phyloP scores from a whole-genome alignment of 2,329 filamentous ascomycete species.

The Volutella citrinella region DNA sequence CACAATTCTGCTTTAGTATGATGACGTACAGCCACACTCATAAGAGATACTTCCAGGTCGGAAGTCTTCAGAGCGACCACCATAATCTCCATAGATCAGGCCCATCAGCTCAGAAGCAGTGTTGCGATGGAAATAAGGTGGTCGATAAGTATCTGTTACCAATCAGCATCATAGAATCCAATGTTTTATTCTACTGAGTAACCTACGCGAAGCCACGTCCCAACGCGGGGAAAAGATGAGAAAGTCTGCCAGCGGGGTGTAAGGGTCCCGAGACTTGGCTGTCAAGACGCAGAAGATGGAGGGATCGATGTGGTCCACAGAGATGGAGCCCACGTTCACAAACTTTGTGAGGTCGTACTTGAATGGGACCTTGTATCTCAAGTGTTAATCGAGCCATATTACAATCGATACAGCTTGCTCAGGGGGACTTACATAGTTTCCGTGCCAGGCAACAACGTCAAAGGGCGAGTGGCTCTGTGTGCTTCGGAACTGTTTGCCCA shows the following conservation, averaged over 20 bases:
- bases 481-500: slow-evolving; percentile 57
- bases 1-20: slow-evolving; percentile 12
- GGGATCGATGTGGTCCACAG: slow-evolving; percentile 61
- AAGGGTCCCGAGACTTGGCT: slow-evolving; percentile 50
- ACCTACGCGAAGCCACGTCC: slow-evolving; percentile 58
- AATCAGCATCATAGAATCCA: too few species aligned
- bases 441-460: slow-evolving; percentile 71
- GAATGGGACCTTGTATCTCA: too few species aligned
- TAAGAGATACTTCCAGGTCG: slow-evolving; percentile 17
- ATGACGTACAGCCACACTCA: slow-evolving; percentile 16
- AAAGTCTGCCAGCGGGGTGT: slow-evolving; percentile 60
- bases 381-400: too few species aligned
- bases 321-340: slow-evolving; percentile 47
- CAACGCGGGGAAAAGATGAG: slow-evolving; percentile 66
- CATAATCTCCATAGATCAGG: slow-evolving; percentile 39
- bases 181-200: too few species aligned
- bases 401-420: too few species aligned
- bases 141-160: slow-evolving; percentile 63
- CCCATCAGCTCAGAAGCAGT: slow-evolving; percentile 57
- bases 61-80: slow-evolving; percentile 19
- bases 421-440: too few species aligned
- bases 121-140: slow-evolving; percentile 65
- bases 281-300: slow-evolving; percentile 65
- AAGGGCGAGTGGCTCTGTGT: slow-evolving; percentile 65
- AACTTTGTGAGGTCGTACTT: slow-evolving; percentile 56